Base-by-base conservation (phyloP, 441 rosid genomes). In the Mallotus japonicus region DNA sequence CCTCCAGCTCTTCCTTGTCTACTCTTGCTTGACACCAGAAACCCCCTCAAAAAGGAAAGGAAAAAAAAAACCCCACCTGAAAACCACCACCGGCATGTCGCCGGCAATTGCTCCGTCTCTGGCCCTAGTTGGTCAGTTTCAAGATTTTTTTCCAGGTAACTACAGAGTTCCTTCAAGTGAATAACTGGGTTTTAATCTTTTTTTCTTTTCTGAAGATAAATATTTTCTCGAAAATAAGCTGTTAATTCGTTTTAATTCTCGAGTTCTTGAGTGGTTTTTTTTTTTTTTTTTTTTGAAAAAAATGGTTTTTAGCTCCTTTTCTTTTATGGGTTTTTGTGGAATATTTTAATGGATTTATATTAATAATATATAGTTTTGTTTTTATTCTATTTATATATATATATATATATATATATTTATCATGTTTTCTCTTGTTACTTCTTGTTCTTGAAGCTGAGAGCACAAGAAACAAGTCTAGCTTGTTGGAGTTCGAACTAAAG, bases 41-140 rank as follows among this genome's bases (percentile, higher is more conserved):
- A 15, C 50, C 51, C 13, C n/a, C 0, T 44, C 14, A 42, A 42
- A 14, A 60, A 22, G 32, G 32, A 60, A 28, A 40, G 34, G 34
- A 67, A 55, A 32, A 67, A 55, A 32, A 24, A 49, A 34, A 53
- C 28, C 15, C 2, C 37, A 32, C 51, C 54, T 62, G 50, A 8
- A 46, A 53, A 11, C 64, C 22, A 44, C 51, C 59, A 22, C 75
- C 78, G 81, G 81, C 57, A 70, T 64, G 71, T 71, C 51, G 16
- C 75, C 74, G 62, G 76, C 5, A 57, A n/a, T 32, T n/a, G 20
- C 19, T 46, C 51, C 40, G 46, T 19, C 6, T 13, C 46, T 12
- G 15, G 6, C 14, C 46, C n/a, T 32, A n/a, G 15, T 19, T 69
- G 55, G 65, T 62, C 53, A 17, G 49, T 71, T 58, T 51, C 65